phyloP scores from a whole-genome alignment of 495 filamentous ascomycete genomes.

The Daldinia childiae region DNA sequence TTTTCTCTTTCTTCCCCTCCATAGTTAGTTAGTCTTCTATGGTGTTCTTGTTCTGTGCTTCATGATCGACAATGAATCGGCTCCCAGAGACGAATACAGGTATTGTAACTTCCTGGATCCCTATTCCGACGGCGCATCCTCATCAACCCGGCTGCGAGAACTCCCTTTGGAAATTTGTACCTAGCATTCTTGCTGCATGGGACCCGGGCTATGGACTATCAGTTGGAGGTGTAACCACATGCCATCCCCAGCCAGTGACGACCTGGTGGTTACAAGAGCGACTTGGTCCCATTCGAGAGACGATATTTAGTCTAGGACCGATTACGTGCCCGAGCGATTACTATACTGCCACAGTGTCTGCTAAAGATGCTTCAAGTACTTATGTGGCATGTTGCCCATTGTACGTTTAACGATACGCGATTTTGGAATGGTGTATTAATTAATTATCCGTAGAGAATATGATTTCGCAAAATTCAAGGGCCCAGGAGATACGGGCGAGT shows the following conservation, averaged over 20 bases:
- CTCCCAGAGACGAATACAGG: slow-evolving; percentile 42
- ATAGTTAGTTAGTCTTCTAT: background rate
- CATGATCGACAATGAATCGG: slow-evolving; percentile 35
- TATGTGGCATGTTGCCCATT: slow-evolving; percentile 46
- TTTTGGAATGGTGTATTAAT: slow-evolving; percentile 16
- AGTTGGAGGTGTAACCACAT: slow-evolving; percentile 26
- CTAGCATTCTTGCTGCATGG: slow-evolving; percentile 32
- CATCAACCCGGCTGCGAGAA: slow-evolving; percentile 35
- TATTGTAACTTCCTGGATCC: slow-evolving; percentile 43
- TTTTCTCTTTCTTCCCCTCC: slow-evolving; percentile 8
- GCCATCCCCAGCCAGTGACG: slow-evolving; percentile 42
- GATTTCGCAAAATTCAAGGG: slow-evolving; percentile 18
- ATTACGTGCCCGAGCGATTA: slow-evolving; percentile 46
- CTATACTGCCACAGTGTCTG: slow-evolving; percentile 40
- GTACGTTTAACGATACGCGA: slow-evolving; percentile 28
- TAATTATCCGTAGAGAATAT: slow-evolving; percentile 29
- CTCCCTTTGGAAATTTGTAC: slow-evolving; percentile 25
- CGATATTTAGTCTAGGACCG: slow-evolving; percentile 39
- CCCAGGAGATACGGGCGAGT: slow-evolving; percentile 38
- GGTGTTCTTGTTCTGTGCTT: slow-evolving; percentile 7
- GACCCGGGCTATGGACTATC: slow-evolving; percentile 43
- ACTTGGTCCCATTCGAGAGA: slow-evolving; percentile 19
- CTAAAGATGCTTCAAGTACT: slow-evolving; percentile 37
- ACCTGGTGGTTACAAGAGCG: slow-evolving; percentile 45
- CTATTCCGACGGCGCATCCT: slow-evolving; percentile 39